Conservation (phyloP, 2,329 filamentous ascomycete species). For the Xylaria multiplex region DNA sequence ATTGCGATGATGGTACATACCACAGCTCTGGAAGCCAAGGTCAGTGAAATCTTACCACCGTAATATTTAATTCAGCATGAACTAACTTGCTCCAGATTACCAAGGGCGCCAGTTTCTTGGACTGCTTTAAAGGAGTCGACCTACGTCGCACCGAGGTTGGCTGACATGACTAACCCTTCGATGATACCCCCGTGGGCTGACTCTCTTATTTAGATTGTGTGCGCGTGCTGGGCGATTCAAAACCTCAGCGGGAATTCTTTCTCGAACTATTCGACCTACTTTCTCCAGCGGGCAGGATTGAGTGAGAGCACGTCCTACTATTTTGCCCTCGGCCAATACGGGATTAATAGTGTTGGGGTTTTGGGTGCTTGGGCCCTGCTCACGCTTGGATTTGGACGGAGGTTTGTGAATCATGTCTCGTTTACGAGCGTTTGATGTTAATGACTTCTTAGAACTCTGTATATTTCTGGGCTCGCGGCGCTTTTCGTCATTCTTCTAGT, state of each 20-base stretch:
- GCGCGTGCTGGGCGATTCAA: constrained; percentile 72
- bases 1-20: constrained; percentile 94
- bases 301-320: constrained; percentile 62
- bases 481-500: constrained; percentile 81
- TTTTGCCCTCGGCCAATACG: constrained; percentile 72
- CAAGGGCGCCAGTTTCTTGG: constrained; percentile 76
- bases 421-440: constrained; percentile 46
- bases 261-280: constrained; percentile 72
- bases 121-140: constrained; percentile 86
- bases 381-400: constrained; percentile 77
- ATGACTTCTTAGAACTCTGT: constrained; percentile 64
- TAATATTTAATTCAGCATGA: neutral
- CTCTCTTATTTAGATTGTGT: constrained; percentile 60
- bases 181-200: constrained; percentile 21
- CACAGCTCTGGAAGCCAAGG: constrained; percentile 77
- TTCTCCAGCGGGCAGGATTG: constrained; percentile 69
- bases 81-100: constrained; percentile 64
- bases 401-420: constrained; percentile 48
- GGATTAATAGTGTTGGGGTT: constrained; percentile 81
- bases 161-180: neutral
- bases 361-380: constrained; percentile 86
- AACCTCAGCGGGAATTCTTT: constrained; percentile 72
- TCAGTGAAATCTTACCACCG: constrained; percentile 13
- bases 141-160: constrained; percentile 79
- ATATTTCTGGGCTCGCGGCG: constrained; percentile 77